These are phyloP conservation scores for Lithocarpus polystachyus DNA, from an alignment of 306 rosid species.

Conservation along the genomic window DNA sequence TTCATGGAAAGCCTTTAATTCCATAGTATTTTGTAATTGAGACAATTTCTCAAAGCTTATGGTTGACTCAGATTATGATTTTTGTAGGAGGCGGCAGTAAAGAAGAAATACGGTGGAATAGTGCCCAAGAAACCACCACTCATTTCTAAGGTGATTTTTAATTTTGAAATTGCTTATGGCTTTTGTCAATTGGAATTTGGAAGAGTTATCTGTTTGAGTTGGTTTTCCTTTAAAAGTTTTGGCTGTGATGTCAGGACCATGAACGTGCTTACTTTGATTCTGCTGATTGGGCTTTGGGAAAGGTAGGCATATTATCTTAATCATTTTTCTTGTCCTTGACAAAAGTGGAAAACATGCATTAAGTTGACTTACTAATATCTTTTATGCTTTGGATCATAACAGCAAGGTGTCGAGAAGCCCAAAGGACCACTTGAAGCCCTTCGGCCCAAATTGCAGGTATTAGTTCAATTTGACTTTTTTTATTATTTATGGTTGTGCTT, in stretches of 20 bases:
- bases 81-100: constrained; percentile 66
- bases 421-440: constrained; percentile 98
- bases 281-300: constrained; percentile 99
- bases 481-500: background rate
- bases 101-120: constrained; percentile 93
- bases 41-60: constrained; percentile 4
- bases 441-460: constrained; percentile 91
- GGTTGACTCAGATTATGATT: constrained; percentile 29
- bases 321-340: constrained; percentile 9
- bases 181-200: background rate
- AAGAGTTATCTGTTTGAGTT: background rate
- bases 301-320: constrained; percentile 47
- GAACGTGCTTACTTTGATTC: constrained; percentile 98
- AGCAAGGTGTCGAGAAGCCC: constrained; percentile 96
- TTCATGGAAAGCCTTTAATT: constrained; percentile 4
- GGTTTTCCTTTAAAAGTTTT: constrained; percentile 21
- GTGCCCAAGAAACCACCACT: constrained; percentile 88
- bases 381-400: constrained; percentile 30
- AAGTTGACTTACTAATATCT: constrained; percentile 20
- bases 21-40: background rate
- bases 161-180: background rate
- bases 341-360: background rate
- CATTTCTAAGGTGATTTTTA: constrained; percentile 66
- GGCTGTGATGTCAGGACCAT: constrained; percentile 65
- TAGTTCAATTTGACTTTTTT: constrained; percentile 4